Percentiles rank a stretch among this genome's conserved stretches.
phyloP scores from a whole-genome alignment of 2,329 filamentous ascomycete species.

The Aureobasidium melanogenum region DNA sequence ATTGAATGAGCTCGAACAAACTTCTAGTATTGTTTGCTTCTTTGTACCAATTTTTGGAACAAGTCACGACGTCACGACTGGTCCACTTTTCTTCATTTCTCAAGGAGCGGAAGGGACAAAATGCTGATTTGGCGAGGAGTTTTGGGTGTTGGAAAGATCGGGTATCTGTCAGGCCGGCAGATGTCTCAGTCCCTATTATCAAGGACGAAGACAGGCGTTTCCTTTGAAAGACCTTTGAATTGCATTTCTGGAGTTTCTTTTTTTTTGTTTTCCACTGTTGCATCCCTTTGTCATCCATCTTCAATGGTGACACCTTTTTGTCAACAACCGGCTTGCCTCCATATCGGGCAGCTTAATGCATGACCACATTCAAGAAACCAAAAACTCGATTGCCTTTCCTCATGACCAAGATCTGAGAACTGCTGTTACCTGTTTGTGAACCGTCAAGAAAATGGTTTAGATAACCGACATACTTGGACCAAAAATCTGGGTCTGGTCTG shows the following conservation, averaged over 20 bases:
- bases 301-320: background rate
- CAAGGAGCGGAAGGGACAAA: background rate
- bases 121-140: conserved; percentile 7
- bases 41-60: background rate
- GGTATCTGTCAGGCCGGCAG: background rate
- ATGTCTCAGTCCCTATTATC: background rate
- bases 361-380: background rate
- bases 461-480: background rate
- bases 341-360: background rate
- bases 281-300: background rate
- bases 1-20: conserved; percentile 47
- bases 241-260: background rate
- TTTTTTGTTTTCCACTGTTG: background rate
- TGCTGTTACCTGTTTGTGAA: background rate
- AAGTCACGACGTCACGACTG: conserved; percentile 1
- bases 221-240: background rate
- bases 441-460: background rate
- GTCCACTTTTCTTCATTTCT: background rate
- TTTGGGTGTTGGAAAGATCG: background rate
- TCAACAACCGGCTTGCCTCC: background rate
- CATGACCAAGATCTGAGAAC: background rate
- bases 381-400: background rate
- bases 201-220: background rate
- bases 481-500: background rate
- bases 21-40: background rate